phyloP scores from a whole-genome alignment of 345 rosid species.

The Fremontodendron californicum region DNA sequence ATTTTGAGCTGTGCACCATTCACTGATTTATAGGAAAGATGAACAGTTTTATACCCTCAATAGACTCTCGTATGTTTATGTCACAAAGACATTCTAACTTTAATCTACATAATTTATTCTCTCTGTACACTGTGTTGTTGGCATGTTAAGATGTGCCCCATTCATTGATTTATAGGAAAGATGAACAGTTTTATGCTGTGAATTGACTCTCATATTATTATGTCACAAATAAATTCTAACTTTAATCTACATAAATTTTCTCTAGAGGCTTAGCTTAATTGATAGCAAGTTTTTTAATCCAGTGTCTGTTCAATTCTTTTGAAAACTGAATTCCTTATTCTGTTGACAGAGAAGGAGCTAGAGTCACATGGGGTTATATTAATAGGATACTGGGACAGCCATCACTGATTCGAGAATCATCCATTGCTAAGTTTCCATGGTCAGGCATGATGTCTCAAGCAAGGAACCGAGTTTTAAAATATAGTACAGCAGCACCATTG shows the following conservation, averaged over 20 bases:
- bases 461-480: slow-evolving; percentile 38
- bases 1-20: neutral
- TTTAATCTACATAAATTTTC: neutral
- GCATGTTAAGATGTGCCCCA: neutral
- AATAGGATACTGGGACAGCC: slow-evolving; percentile 94
- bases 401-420: slow-evolving; percentile 87
- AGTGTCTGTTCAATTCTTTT: neutral
- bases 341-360: slow-evolving; percentile 78
- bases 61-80: neutral
- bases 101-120: neutral
- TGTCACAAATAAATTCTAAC: neutral
- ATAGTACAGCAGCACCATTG: slow-evolving; percentile 31
- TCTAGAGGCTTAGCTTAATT: neutral
- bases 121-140: neutral
- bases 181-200: neutral
- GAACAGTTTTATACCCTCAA: neutral
- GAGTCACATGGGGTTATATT: slow-evolving; percentile 86
- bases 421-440: slow-evolving; percentile 63
- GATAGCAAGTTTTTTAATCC: neutral
- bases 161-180: neutral
- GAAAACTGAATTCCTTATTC: slow-evolving; percentile 5
- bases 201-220: neutral
- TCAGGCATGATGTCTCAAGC: slow-evolving; percentile 43
- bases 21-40: neutral
- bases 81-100: neutral